Percentiles rank a stretch among this genome's conserved stretches.
Evolutionary conservation across 2,329 filamentous ascomycete genomes (phyloP).

Genomic region (Pseudocercospora eumusae): DNA sequence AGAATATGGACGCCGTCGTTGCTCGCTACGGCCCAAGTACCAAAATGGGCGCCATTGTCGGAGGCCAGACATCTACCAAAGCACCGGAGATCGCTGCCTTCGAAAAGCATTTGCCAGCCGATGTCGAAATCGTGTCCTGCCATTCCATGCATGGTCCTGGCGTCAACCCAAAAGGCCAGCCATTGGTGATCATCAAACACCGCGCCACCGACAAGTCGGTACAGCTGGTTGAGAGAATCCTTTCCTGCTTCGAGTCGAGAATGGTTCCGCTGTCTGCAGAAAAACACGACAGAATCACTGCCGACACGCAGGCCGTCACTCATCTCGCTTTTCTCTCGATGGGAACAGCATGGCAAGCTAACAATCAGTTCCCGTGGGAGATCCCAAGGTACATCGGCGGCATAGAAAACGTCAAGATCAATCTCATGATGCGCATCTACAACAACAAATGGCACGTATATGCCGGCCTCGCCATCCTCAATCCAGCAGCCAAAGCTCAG

Average conservation of each 20-base stretch:
- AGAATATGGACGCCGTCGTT: conserved; percentile 83
- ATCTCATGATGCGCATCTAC: conserved; percentile 95
- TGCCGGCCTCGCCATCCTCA: conserved; percentile 92
- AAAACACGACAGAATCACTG: conserved; percentile 94
- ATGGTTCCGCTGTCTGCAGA: conserved; percentile 83
- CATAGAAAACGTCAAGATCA: conserved; percentile 99
- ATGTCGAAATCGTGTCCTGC: conserved; percentile 92
- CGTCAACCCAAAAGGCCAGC: conserved; percentile 85
- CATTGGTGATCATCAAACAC: conserved; percentile 91
- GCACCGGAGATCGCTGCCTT: conserved; percentile 94
- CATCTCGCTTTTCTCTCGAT: conserved; percentile 94
- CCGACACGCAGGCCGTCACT: conserved; percentile 96
- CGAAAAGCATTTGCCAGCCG: conserved; percentile 79
- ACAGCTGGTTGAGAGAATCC: conserved; percentile 74
- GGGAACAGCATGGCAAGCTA: conserved; percentile 96
- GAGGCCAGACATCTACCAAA: conserved; percentile 97
- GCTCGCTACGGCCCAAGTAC: conserved; percentile 90
- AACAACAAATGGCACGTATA: conserved; percentile 99
- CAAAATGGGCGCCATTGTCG: conserved; percentile 91
- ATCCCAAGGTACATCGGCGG: conserved; percentile 92
- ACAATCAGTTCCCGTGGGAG: conserved; percentile 96
- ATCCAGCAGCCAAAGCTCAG: conserved; percentile 86
- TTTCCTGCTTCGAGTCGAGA: conserved; percentile 81
- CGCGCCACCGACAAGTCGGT: conserved; percentile 77
- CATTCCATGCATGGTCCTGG: conserved; percentile 94